These are phyloP conservation scores for Lindgomyces ingoldianus DNA, from an alignment of 495 filamentous ascomycete genomes.

Conservation along the genomic window DNA sequence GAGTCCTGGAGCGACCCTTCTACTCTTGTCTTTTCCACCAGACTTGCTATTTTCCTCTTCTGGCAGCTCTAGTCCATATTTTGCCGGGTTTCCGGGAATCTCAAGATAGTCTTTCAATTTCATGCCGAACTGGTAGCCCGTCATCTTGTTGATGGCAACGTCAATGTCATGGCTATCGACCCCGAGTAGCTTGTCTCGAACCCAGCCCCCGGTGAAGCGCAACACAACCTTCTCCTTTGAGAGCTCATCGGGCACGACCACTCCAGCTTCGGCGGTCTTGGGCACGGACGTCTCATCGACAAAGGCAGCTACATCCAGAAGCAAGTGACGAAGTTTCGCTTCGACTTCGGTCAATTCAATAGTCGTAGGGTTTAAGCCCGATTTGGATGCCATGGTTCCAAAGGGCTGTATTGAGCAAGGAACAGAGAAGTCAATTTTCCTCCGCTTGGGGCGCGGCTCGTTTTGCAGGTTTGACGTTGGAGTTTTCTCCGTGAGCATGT, in stretches of 20 bases:
- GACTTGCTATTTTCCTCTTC: constrained; percentile 36
- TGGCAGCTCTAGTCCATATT: constrained; percentile 44
- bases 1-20: constrained; percentile 42
- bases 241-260: constrained; percentile 49
- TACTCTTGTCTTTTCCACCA: constrained; percentile 32
- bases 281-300: constrained; percentile 50
- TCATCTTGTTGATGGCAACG: constrained; percentile 92
- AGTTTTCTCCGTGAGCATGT: constrained; percentile 16
- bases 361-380: constrained; percentile 31
- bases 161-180: constrained; percentile 87
- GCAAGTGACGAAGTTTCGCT: constrained; percentile 64
- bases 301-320: constrained; percentile 72
- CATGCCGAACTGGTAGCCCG: constrained; percentile 75
- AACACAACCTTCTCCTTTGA: constrained; percentile 52
- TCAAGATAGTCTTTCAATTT: constrained; percentile 62
- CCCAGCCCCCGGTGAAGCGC: constrained; percentile 97
- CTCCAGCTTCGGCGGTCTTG: constrained; percentile 7
- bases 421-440: constrained; percentile 18
- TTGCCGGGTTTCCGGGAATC: constrained; percentile 45
- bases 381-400: constrained; percentile 26
- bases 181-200: constrained; percentile 90
- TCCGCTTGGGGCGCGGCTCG: constrained; percentile 25
- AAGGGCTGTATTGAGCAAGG: constrained; percentile 13
- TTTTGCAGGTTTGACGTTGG: constrained; percentile 3
- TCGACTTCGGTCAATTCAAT: constrained; percentile 67